phyloP scores from a whole-genome alignment of 2,329 filamentous ascomycete genomes.

The Pestalotiopsis sp. region DNA sequence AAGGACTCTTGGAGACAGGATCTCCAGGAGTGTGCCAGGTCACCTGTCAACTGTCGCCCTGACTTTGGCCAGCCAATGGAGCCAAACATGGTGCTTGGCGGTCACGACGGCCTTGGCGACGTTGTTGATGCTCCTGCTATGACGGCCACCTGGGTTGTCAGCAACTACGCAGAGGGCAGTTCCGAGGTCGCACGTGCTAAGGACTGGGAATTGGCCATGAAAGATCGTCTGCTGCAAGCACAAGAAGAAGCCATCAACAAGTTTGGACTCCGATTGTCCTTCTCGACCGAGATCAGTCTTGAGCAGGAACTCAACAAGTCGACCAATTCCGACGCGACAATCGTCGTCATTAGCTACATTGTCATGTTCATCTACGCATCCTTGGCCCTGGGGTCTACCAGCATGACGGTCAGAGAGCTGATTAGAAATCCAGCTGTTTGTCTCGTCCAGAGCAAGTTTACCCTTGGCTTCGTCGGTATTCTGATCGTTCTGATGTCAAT shows the following conservation, averaged over 20 bases:
- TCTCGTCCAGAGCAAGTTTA: slow-evolving; percentile 95
- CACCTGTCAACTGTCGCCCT: slow-evolving; percentile 84
- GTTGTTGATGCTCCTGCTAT: slow-evolving; percentile 77
- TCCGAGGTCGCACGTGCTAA: slow-evolving; percentile 72
- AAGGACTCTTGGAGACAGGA: slow-evolving; percentile 72
- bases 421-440: slow-evolving; percentile 81
- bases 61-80: slow-evolving; percentile 88
- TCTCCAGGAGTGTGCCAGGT: slow-evolving; percentile 73
- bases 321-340: slow-evolving; percentile 97
- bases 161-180: slow-evolving; percentile 78
- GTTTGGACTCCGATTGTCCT: slow-evolving; percentile 79
- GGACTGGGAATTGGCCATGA: slow-evolving; percentile 86
- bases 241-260: slow-evolving; percentile 78
- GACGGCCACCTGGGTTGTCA: slow-evolving; percentile 92
- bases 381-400: slow-evolving; percentile 86
- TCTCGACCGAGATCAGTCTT: slow-evolving; percentile 92
- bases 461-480: slow-evolving; percentile 91
- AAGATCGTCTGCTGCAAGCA: slow-evolving; percentile 72
- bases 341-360: slow-evolving; percentile 93
- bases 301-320: slow-evolving; percentile 97
- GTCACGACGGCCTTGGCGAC: slow-evolving; percentile 67
- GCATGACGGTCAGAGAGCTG: slow-evolving; percentile 75
- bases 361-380: slow-evolving; percentile 99
- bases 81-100: slow-evolving; percentile 83
- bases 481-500: slow-evolving; percentile 98